Percentiles rank a stretch among this genome's conserved stretches.
Evolutionary conservation across 306 rosid species (phyloP).

Genomic region (Castanea mollissima): DNA sequence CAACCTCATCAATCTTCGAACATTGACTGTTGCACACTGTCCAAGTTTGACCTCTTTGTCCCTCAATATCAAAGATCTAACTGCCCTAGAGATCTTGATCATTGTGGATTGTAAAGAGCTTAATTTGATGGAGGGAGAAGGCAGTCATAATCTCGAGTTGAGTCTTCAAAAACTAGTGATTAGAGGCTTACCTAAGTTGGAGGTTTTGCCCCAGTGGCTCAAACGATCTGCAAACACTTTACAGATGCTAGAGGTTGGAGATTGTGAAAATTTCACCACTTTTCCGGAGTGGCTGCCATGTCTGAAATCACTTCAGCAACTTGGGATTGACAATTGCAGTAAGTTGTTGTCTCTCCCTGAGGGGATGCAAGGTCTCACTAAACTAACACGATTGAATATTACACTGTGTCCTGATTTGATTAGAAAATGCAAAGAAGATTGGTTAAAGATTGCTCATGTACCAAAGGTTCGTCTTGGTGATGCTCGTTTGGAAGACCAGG

Average conservation of each 20-base stretch:
- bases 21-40: neutral
- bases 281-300: conserved; percentile 32
- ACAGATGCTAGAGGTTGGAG: neutral
- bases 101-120: neutral
- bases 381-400: neutral
- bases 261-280: neutral
- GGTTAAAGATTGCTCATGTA: conserved; percentile 1
- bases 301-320: neutral
- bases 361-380: neutral
- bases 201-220: conserved; percentile 31
- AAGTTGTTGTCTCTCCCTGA: conserved; percentile 13
- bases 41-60: conserved; percentile 21
- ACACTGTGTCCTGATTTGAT: neutral
- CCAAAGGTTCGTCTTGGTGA: neutral
- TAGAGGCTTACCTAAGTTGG: neutral
- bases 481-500: too few relatives aligned
- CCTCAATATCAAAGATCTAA: neutral
- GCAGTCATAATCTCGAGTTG: neutral
- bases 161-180: neutral
- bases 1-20: neutral
- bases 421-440: neutral
- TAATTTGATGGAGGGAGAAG: neutral
- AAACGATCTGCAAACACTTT: conserved; percentile 17
- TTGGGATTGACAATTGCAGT: neutral
- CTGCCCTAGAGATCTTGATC: neutral